A percentile compares a stretch with the other conserved stretches of the same genome.
Evolutionary conservation across 2,329 filamentous ascomycete genomes (phyloP).

Genomic region (Elsinoe perseae): DNA sequence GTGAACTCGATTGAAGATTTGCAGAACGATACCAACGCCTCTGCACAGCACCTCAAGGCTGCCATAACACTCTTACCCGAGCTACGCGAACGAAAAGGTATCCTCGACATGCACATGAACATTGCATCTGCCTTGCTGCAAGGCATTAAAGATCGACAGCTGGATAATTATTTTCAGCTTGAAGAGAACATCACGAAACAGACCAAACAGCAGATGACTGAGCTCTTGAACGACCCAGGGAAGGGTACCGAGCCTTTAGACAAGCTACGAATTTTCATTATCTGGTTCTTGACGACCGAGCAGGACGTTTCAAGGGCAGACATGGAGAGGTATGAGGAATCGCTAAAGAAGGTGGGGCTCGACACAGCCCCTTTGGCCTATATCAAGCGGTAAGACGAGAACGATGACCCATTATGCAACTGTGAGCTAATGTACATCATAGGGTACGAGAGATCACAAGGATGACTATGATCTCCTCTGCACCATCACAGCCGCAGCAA

Average conservation of each 20-base stretch:
- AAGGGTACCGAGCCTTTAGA: conserved; percentile 81
- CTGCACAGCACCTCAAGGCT: conserved; percentile 88
- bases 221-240: conserved; percentile 69
- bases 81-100: conserved; percentile 82
- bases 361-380: conserved; percentile 76
- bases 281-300: conserved; percentile 93
- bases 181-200: conserved; percentile 92
- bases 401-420: not conserved
- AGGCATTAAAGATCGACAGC: conserved; percentile 87
- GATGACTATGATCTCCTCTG: conserved; percentile 95
- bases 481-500: conserved; percentile 57
- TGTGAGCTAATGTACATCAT: conserved; percentile 16
- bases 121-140: conserved; percentile 72
- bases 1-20: conserved; percentile 88
- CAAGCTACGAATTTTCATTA: conserved; percentile 89
- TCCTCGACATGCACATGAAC: conserved; percentile 98
- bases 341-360: conserved; percentile 65
- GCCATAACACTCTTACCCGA: conserved; percentile 91
- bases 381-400: conserved; percentile 64
- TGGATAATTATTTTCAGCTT: conserved; percentile 93
- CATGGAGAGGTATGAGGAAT: conserved; percentile 78
- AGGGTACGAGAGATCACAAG: conserved; percentile 88
- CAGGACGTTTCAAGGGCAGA: conserved; percentile 76
- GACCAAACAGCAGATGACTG: conserved; percentile 78
- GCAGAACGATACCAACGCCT: conserved; percentile 78